Evolutionary conservation across 2,329 filamentous ascomycete genomes (phyloP).

Genomic region (Penicillium psychrosexuale): DNA sequence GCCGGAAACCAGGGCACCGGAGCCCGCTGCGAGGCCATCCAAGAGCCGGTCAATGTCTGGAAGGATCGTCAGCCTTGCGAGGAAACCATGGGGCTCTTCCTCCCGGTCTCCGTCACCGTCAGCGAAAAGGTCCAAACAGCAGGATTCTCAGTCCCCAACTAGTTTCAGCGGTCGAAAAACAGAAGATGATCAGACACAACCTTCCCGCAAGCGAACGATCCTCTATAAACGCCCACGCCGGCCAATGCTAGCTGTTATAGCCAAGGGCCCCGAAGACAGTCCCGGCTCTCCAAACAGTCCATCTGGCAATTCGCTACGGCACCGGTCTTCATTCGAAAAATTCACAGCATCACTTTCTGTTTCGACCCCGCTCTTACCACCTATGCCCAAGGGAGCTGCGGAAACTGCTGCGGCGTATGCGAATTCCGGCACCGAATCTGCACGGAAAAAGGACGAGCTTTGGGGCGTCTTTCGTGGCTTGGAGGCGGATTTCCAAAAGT

Average conservation of each 20-base stretch:
- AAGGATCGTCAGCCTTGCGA: constrained; percentile 50
- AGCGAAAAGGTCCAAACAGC: constrained; percentile 31
- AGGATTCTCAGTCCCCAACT: constrained; percentile 28
- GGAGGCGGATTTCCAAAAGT: constrained; percentile 67
- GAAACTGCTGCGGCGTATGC: constrained; percentile 37
- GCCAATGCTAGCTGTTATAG: constrained; percentile 41
- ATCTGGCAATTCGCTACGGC: constrained; percentile 40
- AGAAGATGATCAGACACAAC: constrained; percentile 23
- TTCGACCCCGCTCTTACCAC: constrained; percentile 47
- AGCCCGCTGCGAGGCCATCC: constrained; percentile 34
- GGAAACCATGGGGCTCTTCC: constrained; percentile 50
- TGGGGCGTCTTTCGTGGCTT: constrained; percentile 67
- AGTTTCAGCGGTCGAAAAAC: constrained; percentile 14
- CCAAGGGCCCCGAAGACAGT: constrained; percentile 35
- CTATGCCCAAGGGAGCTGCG: constrained; percentile 46
- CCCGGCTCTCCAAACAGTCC: constrained; percentile 38
- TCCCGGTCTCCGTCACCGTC: constrained; percentile 49
- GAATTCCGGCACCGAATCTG: constrained; percentile 30
- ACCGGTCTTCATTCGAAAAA: constrained; percentile 48
- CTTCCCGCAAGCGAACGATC: constrained; percentile 32
- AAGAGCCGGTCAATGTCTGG: constrained; percentile 50
- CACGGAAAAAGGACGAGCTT: constrained; percentile 66
- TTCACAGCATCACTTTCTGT: constrained; percentile 42
- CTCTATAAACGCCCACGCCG: constrained; percentile 39
- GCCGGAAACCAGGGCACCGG: constrained; percentile 30